phyloP scores from a whole-genome alignment of 2,329 filamentous ascomycete species.

The Orbilia javanica region DNA sequence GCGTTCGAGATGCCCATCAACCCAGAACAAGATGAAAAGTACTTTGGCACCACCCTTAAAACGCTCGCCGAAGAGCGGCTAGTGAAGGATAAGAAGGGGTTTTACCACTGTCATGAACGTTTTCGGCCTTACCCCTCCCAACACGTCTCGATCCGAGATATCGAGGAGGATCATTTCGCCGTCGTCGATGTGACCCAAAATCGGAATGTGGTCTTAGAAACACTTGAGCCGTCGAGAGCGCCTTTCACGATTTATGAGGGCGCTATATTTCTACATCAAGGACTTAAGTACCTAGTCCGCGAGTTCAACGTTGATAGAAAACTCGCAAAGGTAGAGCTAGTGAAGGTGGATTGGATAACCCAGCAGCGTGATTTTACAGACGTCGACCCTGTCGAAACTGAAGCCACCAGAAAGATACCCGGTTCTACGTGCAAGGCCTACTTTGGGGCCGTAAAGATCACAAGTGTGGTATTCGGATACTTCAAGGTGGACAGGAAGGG shows the following conservation, averaged over 20 bases:
- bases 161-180: constrained; percentile 87
- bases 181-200: constrained; percentile 88
- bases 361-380: constrained; percentile 93
- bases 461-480: constrained; percentile 91
- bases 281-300: constrained; percentile 89
- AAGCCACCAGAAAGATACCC: constrained; percentile 81
- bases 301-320: constrained; percentile 82
- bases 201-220: constrained; percentile 87
- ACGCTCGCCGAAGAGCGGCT: constrained; percentile 74
- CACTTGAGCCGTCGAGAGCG: constrained; percentile 94
- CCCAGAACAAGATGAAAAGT: constrained; percentile 78
- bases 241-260: constrained; percentile 97
- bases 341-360: constrained; percentile 95
- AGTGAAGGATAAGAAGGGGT: constrained; percentile 79
- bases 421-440: constrained; percentile 71
- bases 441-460: constrained; percentile 86
- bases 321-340: constrained; percentile 87
- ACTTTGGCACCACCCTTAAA: constrained; percentile 81
- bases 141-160: constrained; percentile 80
- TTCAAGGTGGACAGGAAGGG: constrained; percentile 94
- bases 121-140: constrained; percentile 86
- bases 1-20: constrained; percentile 93
- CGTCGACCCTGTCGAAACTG: constrained; percentile 91
- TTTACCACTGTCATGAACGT: constrained; percentile 88
- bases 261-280: constrained; percentile 96